These are phyloP conservation scores for Pyrenophora teres DNA, from an alignment of 2,329 filamentous ascomycete species.

Conservation along the genomic window DNA sequence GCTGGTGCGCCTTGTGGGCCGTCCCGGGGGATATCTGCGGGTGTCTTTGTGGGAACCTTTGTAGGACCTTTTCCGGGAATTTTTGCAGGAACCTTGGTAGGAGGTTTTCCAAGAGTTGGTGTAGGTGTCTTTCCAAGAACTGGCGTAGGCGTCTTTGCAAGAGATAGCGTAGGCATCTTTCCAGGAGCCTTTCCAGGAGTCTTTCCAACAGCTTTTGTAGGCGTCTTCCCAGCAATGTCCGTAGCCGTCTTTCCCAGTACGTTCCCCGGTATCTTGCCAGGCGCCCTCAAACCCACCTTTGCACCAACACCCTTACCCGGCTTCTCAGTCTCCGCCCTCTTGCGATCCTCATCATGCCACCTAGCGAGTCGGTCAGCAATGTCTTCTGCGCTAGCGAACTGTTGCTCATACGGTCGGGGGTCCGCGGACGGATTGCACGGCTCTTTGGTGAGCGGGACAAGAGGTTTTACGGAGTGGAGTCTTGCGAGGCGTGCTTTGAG, in stretches of 20 bases:
- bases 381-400: conserved; percentile 17
- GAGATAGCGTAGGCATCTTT: background rate
- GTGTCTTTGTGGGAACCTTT: too few relatives aligned
- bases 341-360: conserved; percentile 19
- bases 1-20: background rate
- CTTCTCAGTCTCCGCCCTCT: background rate
- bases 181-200: background rate
- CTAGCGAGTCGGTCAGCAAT: conserved; percentile 20
- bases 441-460: background rate
- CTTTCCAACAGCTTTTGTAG: background rate
- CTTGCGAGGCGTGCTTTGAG: background rate
- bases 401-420: conserved; percentile 7
- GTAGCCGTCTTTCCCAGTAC: background rate
- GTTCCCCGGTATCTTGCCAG: conserved; percentile 2
- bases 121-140: background rate
- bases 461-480: conserved; percentile 4
- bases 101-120: background rate
- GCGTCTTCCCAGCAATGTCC: background rate
- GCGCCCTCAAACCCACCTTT: background rate
- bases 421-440: background rate
- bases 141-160: background rate
- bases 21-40: too few relatives aligned
- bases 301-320: background rate
- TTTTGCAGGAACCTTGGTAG: background rate
- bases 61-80: background rate